Percentiles rank a stretch among this genome's conserved stretches.
Evolutionary conservation across 441 rosid species (phyloP).

Genomic region (Breynia disticha): DNA sequence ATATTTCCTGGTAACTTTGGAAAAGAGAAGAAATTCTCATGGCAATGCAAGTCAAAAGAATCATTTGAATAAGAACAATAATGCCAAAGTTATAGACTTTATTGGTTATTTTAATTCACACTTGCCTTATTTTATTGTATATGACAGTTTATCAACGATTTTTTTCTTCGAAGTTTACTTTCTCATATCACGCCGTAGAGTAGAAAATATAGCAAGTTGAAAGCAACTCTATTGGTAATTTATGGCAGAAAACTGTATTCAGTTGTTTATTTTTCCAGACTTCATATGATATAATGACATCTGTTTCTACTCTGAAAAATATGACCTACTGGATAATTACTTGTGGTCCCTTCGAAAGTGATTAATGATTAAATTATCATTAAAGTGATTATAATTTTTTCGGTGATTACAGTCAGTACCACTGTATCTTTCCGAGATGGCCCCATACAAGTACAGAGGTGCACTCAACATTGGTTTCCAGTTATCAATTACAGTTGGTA

Average conservation of each 20-base stretch:
- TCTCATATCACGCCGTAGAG: background rate
- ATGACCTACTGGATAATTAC: background rate
- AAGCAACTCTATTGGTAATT: background rate
- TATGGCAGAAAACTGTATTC: background rate
- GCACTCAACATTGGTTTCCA: slow-evolving; percentile 81
- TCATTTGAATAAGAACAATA: background rate
- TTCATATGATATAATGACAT: background rate
- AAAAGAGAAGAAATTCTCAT: background rate
- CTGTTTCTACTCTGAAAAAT: background rate
- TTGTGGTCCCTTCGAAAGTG: background rate
- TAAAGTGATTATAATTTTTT: too few relatives aligned
- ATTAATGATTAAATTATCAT: background rate
- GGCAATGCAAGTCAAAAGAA: background rate
- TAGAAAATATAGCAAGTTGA: background rate
- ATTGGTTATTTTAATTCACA: background rate
- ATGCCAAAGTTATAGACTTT: background rate
- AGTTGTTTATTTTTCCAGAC: background rate
- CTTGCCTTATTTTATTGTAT: background rate
- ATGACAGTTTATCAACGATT: background rate
- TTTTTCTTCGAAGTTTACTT: background rate
- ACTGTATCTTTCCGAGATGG: slow-evolving; percentile 90
- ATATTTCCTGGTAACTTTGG: background rate
- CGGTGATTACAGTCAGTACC: slow-evolving; percentile 61
- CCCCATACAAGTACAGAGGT: slow-evolving; percentile 77
- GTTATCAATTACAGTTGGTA: slow-evolving; percentile 61